Conservation (phyloP, 2,329 filamentous ascomycete genomes). For the Coniella lustricola region DNA sequence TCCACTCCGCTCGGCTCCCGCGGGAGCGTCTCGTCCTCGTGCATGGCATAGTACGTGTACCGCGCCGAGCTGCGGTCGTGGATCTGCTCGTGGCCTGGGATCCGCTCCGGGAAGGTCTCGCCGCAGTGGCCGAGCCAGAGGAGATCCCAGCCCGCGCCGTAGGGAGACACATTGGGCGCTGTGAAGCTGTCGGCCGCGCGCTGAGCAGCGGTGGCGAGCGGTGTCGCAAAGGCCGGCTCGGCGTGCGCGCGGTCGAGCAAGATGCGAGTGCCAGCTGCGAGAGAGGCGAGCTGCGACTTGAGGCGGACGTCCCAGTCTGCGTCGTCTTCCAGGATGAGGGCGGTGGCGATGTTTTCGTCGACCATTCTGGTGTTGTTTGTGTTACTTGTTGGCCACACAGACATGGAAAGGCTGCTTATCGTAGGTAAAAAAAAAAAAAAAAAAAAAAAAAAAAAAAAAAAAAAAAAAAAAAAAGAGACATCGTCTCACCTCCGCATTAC, state of each 20-base stretch:
- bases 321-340: slow-evolving; percentile 34
- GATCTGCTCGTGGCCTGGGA: slow-evolving; percentile 14
- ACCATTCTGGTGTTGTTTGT: too few relatives aligned
- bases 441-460: too few relatives aligned
- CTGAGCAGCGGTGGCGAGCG: not conserved
- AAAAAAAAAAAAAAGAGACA: not conserved
- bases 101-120: slow-evolving; percentile 16
- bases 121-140: slow-evolving; percentile 33
- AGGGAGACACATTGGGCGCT: slow-evolving; percentile 17
- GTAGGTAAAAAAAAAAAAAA: too few relatives aligned
- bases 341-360: slow-evolving; percentile 27
- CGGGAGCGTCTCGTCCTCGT: slow-evolving; percentile 10
- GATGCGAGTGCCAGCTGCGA: slow-evolving; percentile 26
- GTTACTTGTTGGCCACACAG: too few relatives aligned
- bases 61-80: slow-evolving; percentile 6
- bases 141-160: slow-evolving; percentile 30
- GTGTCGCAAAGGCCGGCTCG: not conserved
- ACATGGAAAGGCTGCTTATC: too few relatives aligned
- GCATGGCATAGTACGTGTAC: slow-evolving; percentile 15
- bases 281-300: slow-evolving; percentile 25
- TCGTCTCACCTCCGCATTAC: slow-evolving; percentile 23
- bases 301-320: slow-evolving; percentile 33
- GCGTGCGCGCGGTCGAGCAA: slow-evolving; percentile 21
- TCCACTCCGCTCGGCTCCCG: not conserved
- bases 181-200: not conserved